Percentiles rank a stretch among this genome's conserved stretches.
Evolutionary conservation across 306 rosid species (phyloP).

Genomic region (Boehmeria nivea): DNA sequence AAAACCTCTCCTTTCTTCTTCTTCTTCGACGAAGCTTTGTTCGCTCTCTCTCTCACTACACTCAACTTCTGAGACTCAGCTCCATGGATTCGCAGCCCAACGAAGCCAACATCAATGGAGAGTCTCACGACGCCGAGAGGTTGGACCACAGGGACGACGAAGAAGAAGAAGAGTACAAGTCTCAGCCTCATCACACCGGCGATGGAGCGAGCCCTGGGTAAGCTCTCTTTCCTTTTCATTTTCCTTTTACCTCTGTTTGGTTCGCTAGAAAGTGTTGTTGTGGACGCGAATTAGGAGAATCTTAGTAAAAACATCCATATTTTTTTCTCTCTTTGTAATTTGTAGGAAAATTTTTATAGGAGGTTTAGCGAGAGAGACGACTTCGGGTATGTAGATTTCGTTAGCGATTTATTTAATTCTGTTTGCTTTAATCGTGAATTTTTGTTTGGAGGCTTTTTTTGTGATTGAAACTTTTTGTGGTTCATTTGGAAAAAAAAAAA

Average conservation of each 20-base stretch:
- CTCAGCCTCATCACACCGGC: slow-evolving; percentile 70
- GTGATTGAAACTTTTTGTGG: slow-evolving; percentile 15
- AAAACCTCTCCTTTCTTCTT: background rate
- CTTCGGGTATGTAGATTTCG: slow-evolving; percentile 60
- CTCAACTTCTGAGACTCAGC: background rate
- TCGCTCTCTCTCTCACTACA: background rate
- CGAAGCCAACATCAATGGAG: slow-evolving; percentile 42
- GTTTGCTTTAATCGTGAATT: background rate
- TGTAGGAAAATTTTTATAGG: slow-evolving; percentile 97
- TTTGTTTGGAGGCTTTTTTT: slow-evolving; percentile 13
- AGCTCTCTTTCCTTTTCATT: background rate
- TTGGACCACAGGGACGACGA: slow-evolving; percentile 46
- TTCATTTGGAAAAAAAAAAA: slow-evolving; percentile 1
- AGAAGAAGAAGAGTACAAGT: slow-evolving; percentile 47
- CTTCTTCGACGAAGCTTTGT: background rate
- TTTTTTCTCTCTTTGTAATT: slow-evolving; percentile 31
- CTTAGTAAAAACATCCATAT: slow-evolving; percentile 10
- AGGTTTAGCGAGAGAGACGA: slow-evolving; percentile 94
- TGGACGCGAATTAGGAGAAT: background rate
- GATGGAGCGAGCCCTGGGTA: slow-evolving; percentile 99
- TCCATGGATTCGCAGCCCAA: slow-evolving; percentile 60
- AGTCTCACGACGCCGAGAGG: slow-evolving; percentile 41
- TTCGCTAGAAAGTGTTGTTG: slow-evolving; percentile 6
- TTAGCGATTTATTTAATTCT: slow-evolving; percentile 5
- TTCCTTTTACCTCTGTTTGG: slow-evolving; percentile 5